Evolutionary conservation across 495 filamentous ascomycete species (phyloP).

Genomic region (Penicillium tannophilum): DNA sequence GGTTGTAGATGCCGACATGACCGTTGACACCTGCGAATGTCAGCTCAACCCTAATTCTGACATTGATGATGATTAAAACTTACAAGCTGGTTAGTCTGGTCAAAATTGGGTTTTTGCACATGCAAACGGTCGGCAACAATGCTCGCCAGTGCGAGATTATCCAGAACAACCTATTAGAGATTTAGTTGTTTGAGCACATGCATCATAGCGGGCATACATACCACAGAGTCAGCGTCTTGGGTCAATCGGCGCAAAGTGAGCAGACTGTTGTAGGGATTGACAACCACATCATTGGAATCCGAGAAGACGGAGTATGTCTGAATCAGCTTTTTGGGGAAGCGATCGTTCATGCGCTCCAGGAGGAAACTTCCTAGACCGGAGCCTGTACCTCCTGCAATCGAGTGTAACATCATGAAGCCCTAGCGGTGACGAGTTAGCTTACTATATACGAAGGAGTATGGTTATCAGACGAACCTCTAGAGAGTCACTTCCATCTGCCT

Average conservation of each 20-base stretch:
- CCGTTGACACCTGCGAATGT: slow-evolving; percentile 71
- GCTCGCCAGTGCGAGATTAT: slow-evolving; percentile 90
- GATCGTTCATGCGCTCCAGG: slow-evolving; percentile 94
- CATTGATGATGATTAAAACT: slow-evolving; percentile 13
- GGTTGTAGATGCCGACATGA: slow-evolving; percentile 97
- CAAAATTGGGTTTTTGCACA: slow-evolving; percentile 90
- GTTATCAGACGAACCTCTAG: slow-evolving; percentile 63
- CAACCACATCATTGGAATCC: slow-evolving; percentile 89
- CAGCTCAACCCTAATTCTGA: background rate
- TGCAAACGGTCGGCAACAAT: slow-evolving; percentile 95
- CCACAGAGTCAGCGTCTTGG: slow-evolving; percentile 94
- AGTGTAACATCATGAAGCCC: slow-evolving; percentile 98
- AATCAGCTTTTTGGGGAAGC: slow-evolving; percentile 98
- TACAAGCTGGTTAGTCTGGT: slow-evolving; percentile 95
- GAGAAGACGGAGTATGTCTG: slow-evolving; percentile 99
- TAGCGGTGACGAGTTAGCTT: slow-evolving; percentile 27
- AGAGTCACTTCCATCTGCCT: slow-evolving; percentile 96
- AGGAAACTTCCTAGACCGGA: slow-evolving; percentile 93
- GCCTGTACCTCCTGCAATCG: slow-evolving; percentile 95
- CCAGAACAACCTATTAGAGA: slow-evolving; percentile 72
- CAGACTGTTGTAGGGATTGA: slow-evolving; percentile 97
- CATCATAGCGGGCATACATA: slow-evolving; percentile 29
- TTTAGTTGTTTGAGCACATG: slow-evolving; percentile 4
- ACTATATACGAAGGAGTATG: background rate
- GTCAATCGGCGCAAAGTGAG: slow-evolving; percentile 88